Conservation (phyloP, 2,329 filamentous ascomycete species). For the Myotisia sp. region DNA sequence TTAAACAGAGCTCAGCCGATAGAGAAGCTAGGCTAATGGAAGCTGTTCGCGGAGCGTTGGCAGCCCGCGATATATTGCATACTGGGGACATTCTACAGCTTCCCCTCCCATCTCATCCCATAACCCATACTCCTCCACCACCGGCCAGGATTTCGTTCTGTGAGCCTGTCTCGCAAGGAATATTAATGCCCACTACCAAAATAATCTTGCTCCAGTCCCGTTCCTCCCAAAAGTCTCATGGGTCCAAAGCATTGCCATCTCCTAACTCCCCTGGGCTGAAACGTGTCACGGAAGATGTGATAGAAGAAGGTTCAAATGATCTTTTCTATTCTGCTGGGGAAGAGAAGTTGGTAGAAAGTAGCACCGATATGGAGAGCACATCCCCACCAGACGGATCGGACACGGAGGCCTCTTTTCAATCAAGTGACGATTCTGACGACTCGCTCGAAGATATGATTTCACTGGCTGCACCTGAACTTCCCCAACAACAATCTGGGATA, state of each 20-base stretch:
- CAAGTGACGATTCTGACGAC: constrained; percentile 74
- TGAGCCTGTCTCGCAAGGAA: constrained; percentile 81
- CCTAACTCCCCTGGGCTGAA: constrained; percentile 42
- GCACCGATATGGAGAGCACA: constrained; percentile 39
- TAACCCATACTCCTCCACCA: constrained; percentile 70
- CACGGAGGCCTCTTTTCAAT: constrained; percentile 34
- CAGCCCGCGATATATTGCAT: constrained; percentile 62
- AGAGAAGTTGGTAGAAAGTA: constrained; percentile 41
- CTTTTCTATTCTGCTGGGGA: constrained; percentile 88
- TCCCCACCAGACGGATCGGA: constrained; percentile 48
- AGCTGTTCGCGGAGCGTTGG: constrained; percentile 60
- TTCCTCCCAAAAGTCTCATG: constrained; percentile 18
- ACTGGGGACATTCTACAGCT: constrained; percentile 70
- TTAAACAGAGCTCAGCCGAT: constrained; percentile 24
- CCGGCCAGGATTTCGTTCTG: constrained; percentile 84
- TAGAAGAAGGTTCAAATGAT: constrained; percentile 76
- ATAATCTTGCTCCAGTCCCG: constrained; percentile 57
- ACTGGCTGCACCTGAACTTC: constrained; percentile 62
- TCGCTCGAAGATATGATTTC: constrained; percentile 90
- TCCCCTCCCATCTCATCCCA: constrained; percentile 60
- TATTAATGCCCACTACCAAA: constrained; percentile 61
- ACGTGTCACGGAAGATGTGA: constrained; percentile 44
- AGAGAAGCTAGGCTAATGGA: constrained; percentile 47
- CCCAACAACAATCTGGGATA: constrained; percentile 62
- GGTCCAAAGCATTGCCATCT: constrained; percentile 26